Base-by-base conservation (phyloP, 352 stramenopile genomes). In the Globisporangium paroecandrum region DNA sequence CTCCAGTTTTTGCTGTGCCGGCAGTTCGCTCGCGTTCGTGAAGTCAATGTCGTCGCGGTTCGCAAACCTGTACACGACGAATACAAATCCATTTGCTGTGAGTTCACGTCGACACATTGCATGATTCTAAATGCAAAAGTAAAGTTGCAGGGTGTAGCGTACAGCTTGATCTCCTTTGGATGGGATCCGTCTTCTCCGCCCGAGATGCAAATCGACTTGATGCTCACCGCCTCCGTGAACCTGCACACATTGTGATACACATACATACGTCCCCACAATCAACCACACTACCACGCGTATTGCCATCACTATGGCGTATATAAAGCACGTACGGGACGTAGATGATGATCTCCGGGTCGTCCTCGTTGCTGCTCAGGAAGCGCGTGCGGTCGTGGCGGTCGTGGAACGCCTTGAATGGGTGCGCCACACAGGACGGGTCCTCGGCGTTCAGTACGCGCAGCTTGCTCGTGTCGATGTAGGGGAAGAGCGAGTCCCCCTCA, bases 41-140 rank as follows among this genome's bases (percentile, higher is more conserved):
- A 96, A 96, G 62, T 96, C 88, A 66, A 96, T 94, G 64, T 96
- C 88, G 18, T 94, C 82, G 55, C 87, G 83, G 67, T 94, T 94
- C 41, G 74, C 81, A 68, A 94, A 93, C 27, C 83, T 90, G 56
- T 6, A 25, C 22, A 43, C 25, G 4, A 61, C 12, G 38, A 47
- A 72, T 29, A 54, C 6, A 53, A 36, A 65, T 12, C 54, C 32
- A 57, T 7, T 56, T 29, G 15, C 25, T 51, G 18, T 51, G 43
- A 51, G 43, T 47, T 3, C 38, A 20, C 12, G 1, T 47, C 13
- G 4, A 18, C 12, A 43, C 57, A 24, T n/a, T n/a, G 8, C 8
- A 38, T 38, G 32, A 7, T 0, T 38, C 8, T 10, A 38, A 12
- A 38, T 10, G 7, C 32, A 38, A 38, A 38, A 66, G 41, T 41